A percentile compares a stretch with the other conserved stretches of the same genome.
Evolutionary conservation across 2,329 filamentous ascomycete species (phyloP).

Genomic region (Talaromyces funiculosus): DNA sequence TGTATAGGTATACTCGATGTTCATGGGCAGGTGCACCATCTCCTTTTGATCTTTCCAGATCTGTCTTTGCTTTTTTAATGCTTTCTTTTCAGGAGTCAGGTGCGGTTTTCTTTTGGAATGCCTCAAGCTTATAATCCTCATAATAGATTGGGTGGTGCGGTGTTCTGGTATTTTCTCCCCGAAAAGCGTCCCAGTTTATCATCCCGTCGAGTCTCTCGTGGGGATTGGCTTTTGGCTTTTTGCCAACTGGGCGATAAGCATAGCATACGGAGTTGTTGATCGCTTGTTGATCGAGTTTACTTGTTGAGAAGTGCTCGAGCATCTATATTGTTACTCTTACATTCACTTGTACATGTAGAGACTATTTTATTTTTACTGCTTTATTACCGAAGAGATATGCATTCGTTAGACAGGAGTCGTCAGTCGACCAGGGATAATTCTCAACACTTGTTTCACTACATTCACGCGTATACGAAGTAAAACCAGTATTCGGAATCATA

Average conservation of each 20-base stretch:
- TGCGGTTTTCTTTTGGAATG: not conserved
- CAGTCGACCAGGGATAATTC: not conserved
- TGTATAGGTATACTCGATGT: not conserved
- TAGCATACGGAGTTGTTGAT: conserved; percentile 11
- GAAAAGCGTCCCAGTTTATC: not conserved
- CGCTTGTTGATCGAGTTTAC: not conserved
- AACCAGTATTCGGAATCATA: not conserved
- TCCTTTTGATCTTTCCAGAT: not conserved
- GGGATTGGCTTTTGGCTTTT: not conserved
- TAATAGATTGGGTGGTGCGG: conserved; percentile 13
- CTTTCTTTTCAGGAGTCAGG: conserved; percentile 4
- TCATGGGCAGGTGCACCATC: not conserved
- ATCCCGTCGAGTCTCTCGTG: not conserved
- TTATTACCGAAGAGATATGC: not conserved
- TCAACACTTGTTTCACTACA: not conserved
- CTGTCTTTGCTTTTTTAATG: not conserved
- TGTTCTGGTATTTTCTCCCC: conserved; percentile 2
- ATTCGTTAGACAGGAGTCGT: not conserved
- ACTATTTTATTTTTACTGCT: not conserved
- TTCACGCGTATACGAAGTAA: not conserved
- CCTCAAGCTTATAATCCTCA: not conserved
- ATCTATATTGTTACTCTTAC: conserved; percentile 1
- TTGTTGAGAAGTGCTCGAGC: not conserved
- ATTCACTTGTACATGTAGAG: conserved; percentile 12
- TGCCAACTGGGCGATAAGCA: not conserved